Conservation (phyloP, 257 asterid genomes). For the Fraxinus pennsylvanica region DNA sequence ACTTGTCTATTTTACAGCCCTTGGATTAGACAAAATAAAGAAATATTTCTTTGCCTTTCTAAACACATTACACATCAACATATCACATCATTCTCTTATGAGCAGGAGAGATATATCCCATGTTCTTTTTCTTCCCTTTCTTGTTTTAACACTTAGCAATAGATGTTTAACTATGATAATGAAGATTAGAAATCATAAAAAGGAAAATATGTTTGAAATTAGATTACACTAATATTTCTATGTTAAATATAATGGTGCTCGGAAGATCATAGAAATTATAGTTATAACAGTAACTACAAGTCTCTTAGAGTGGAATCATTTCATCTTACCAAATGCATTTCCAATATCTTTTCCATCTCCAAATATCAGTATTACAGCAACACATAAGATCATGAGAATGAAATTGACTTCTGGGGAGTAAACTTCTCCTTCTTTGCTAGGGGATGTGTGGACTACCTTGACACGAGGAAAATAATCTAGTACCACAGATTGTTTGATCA, state of each 20-base stretch:
- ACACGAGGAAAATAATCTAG: constrained; percentile 44
- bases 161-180: not conserved
- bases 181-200: not conserved
- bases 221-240: not conserved
- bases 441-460: constrained; percentile 41
- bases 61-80: too few relatives aligned
- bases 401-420: constrained; percentile 40
- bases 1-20: too few relatives aligned
- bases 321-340: constrained; percentile 40
- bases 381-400: constrained; percentile 39
- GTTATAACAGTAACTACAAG: not conserved
- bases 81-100: not conserved
- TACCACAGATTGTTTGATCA: constrained; percentile 41
- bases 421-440: constrained; percentile 40
- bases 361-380: constrained; percentile 40
- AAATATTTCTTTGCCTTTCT: too few relatives aligned
- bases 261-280: not conserved
- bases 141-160: not conserved
- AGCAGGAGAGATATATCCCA: not conserved
- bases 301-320: not conserved
- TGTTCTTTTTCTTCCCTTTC: not conserved
- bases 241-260: not conserved
- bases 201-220: not conserved
- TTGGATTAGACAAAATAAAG: too few relatives aligned
- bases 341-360: constrained; percentile 45